Evolutionary conservation across 306 rosid species (phyloP), one percentile per base, ranked within the genome.

Genomic region (Prunus salicina): DNA sequence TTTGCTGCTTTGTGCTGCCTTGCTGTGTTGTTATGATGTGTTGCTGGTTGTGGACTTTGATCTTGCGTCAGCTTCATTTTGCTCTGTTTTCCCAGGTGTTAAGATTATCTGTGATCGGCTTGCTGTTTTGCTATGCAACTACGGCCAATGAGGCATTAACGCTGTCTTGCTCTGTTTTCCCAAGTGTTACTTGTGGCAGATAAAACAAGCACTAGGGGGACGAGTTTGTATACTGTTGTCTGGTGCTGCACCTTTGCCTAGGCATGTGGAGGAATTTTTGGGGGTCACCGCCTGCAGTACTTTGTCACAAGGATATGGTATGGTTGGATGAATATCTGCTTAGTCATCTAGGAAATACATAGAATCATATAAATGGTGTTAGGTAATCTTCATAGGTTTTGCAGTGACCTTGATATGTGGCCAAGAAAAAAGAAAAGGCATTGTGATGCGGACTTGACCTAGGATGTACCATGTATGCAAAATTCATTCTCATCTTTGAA

Each of bases 241-340:
- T 14, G 98, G 98, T 15, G 98, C 97, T 73, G 98, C 98, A 34
- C 98, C 98, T 74, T 81, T 93, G 86, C 90, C 95, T 25, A 65
- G 80, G 75, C 93, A 91, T 32, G 98, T 93, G 83, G 98, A 93
- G 85, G 97, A 93, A 84, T 93, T 85, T 81, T 51, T 93, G 67
- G 84, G 91, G 84, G 93, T 93, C 79, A 85, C 95, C 28, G 82
- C 87, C 86, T 87, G 97, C 76, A 83, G 89, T 64, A 84, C 91
- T 78, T 78, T 91, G 80, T 83, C 93, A 43, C 98, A 93, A 85
- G 98, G 97, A 88, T 93, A 93, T 84, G 96, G 98, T 93, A 90
- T 61, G 81, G 12, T 61, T 47, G 50, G 76, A 15, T 11, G 45
- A 2, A n/a, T 12, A 10, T 27, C 19, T 24, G 25, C 25, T 64